phyloP scores from a whole-genome alignment of 352 stramenopile species.

The Pelagophyceae sp. region DNA sequence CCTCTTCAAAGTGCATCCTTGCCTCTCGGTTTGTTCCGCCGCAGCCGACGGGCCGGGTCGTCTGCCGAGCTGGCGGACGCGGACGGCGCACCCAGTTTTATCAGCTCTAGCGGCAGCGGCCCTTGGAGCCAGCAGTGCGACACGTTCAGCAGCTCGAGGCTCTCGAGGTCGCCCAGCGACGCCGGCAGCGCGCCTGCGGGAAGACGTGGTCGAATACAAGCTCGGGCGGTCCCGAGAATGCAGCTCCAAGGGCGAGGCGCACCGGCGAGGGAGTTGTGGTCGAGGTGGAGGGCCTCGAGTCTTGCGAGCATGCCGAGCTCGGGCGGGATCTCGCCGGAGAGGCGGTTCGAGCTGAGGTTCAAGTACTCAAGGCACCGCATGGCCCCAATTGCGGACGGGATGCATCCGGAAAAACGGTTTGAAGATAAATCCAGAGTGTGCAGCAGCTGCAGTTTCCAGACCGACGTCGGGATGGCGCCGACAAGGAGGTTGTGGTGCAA shows the following conservation, averaged over 20 bases:
- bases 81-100: not conserved
- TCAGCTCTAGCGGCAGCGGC: not conserved
- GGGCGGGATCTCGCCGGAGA: not conserved
- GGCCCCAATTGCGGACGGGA: not conserved
- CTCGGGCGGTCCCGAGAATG: no score
- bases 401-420: not conserved
- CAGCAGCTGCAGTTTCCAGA: not conserved
- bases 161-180: not conserved
- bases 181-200: not conserved
- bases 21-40: not conserved
- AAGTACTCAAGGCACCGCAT: not conserved
- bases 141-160: not conserved
- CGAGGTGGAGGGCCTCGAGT: slow-evolving; percentile 6
- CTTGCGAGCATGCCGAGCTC: not conserved
- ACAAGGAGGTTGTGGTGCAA: slow-evolving; percentile 5
- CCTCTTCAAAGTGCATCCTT: not conserved
- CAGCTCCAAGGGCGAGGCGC: no score
- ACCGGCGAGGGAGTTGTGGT: slow-evolving; percentile 9
- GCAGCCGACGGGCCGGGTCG: not conserved
- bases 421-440: not conserved
- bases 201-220: no score
- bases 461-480: not conserved
- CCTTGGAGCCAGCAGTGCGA: not conserved
- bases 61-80: no score
- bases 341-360: not conserved